Conservation (phyloP, 306 rosid genomes). For the Vicia villosa region DNA sequence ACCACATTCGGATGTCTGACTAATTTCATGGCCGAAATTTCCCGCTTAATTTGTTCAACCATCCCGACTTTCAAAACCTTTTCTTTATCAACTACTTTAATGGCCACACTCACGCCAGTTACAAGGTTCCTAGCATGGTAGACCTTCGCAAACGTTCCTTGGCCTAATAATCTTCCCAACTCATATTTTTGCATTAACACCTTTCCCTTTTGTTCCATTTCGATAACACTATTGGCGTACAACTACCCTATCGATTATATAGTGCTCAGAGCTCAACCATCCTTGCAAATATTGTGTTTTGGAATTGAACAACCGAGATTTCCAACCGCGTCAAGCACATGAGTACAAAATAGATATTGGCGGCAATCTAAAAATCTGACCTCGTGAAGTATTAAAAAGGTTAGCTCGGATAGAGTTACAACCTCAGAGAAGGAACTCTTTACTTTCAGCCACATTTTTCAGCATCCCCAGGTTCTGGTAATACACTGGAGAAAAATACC, state of each 20-base stretch:
- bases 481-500: constrained; percentile 37
- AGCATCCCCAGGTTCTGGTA: constrained; percentile 74
- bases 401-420: constrained; percentile 49
- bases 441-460: constrained; percentile 83
- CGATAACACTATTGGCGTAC: constrained; percentile 29
- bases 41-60: constrained; percentile 91
- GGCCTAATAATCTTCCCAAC: constrained; percentile 82
- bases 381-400: constrained; percentile 51
- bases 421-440: constrained; percentile 48
- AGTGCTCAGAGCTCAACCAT: constrained; percentile 60
- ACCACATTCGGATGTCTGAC: constrained; percentile 81
- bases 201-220: constrained; percentile 74
- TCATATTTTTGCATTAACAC: constrained; percentile 85
- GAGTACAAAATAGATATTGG: constrained; percentile 38
- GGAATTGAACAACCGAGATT: constrained; percentile 42
- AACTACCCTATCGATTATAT: constrained; percentile 33
- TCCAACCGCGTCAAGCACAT: constrained; percentile 41
- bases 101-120: constrained; percentile 78
- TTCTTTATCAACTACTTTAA: constrained; percentile 82
- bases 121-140: constrained; percentile 75
- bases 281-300: constrained; percentile 61
- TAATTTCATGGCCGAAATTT: constrained; percentile 84
- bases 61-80: constrained; percentile 83
- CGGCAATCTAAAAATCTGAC: constrained; percentile 45
- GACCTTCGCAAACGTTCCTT: constrained; percentile 99